A percentile compares a stretch with the other conserved stretches of the same genome.
These are phyloP conservation scores for Spirogloea muscicola DNA, from an alignment of 139 green algal species.

Conservation along the genomic window DNA sequence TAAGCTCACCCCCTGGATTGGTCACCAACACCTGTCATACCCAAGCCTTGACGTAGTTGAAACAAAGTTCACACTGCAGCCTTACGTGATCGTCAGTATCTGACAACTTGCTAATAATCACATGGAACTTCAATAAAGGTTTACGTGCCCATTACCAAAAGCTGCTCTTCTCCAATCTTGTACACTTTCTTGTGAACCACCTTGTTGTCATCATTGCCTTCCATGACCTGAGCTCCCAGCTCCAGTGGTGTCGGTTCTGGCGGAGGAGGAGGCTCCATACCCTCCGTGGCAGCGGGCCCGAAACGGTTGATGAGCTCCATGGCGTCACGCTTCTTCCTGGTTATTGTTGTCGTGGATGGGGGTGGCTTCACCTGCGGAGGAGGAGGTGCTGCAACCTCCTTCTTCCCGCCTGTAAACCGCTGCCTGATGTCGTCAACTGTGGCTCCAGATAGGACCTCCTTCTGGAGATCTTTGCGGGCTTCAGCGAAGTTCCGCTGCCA, in stretches of 20 bases:
- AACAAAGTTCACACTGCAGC: no score
- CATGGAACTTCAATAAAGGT: background rate
- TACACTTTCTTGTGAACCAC: constrained; percentile 27
- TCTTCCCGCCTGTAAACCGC: constrained; percentile 11
- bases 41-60: background rate
- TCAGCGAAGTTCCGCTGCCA: no score
- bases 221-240: constrained; percentile 23
- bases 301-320: background rate
- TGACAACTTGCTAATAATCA: background rate
- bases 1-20: constrained; percentile 19
- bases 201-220: constrained; percentile 1
- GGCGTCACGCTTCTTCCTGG: constrained; percentile 6
- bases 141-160: constrained; percentile 15
- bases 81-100: background rate
- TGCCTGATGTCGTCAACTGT: constrained; percentile 18
- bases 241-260: constrained; percentile 15
- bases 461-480: constrained; percentile 33
- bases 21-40: constrained; percentile 41
- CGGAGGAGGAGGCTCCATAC: constrained; percentile 1
- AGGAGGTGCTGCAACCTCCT: background rate
- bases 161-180: constrained; percentile 11
- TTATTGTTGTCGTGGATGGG: background rate
- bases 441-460: constrained; percentile 15
- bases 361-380: background rate
- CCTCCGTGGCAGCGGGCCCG: background rate